Conservation (phyloP, 1,284 basidiomycete species). For the Boletus semigastroideus region DNA sequence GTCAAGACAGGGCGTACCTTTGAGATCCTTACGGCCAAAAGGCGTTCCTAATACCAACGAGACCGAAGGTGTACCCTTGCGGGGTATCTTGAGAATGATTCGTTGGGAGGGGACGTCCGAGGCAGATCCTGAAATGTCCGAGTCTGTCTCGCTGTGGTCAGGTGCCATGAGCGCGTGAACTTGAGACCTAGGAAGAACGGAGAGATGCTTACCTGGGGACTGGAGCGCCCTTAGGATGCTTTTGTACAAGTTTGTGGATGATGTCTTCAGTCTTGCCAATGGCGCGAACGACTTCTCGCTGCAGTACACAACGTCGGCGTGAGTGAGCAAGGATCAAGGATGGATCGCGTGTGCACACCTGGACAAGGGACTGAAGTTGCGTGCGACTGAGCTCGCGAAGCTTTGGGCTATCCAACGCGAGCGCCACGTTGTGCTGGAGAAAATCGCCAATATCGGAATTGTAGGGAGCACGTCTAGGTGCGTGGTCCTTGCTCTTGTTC, state of each 20-base stretch:
- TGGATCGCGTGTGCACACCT: constrained; percentile 12
- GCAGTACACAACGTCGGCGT: neutral
- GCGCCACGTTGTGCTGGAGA: neutral
- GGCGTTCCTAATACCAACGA: neutral
- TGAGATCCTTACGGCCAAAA: neutral
- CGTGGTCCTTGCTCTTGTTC: neutral
- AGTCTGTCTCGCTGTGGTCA: constrained; percentile 9
- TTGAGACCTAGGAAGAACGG: no score
- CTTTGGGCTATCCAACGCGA: constrained; percentile 15
- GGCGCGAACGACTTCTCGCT: constrained; percentile 26
- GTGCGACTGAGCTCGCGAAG: constrained; percentile 22
- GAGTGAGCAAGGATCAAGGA: neutral
- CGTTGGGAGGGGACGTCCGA: neutral
- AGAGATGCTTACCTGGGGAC: constrained; percentile 11
- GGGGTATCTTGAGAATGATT: neutral
- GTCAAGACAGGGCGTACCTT: constrained; percentile 9
- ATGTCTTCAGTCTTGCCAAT: constrained; percentile 31
- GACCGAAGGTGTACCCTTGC: neutral
- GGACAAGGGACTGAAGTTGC: constrained; percentile 30
- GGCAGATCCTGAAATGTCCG: neutral
- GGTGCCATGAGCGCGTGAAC: neutral
- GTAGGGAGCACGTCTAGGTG: neutral
- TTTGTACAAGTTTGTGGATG: constrained; percentile 23
- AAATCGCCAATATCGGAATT: neutral
- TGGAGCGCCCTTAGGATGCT: constrained; percentile 29